Evolutionary conservation across 192 early-diverging fungal species (phyloP), one percentile per base, ranked within the genome.

Genomic region (Rhizophagus sp.): DNA sequence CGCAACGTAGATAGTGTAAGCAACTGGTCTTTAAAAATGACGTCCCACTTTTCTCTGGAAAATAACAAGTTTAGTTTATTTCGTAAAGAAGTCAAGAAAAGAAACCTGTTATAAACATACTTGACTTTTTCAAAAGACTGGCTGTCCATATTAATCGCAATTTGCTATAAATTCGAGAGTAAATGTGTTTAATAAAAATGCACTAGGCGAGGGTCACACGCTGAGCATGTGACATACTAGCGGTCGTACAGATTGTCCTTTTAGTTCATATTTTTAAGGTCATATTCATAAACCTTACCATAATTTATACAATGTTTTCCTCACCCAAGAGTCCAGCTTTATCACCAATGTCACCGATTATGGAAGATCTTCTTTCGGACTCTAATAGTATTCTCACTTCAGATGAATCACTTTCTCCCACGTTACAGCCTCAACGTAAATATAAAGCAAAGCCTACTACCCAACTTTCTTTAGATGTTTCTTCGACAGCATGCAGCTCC

Each of bases 1-100:
- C 83, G 80, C 34, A 90, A 83, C 11, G 84, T 85, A 15, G 79
- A 81, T 30, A 83, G 41, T 33, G 85, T 82, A 30, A 89, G 78
- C 50, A 84, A 86, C 0, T 87, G 84, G 49, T 87, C 87, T 61
- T 85, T 86, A 76, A 90, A 90, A 36, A 87, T 84, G 66, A 83
- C 81, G 52, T 87, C 80, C 89, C 89, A 90, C 47, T 83, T 86
- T 41, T 25, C 68, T 22, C 85, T 86, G 61, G 25, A 64, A 76
- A 30, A 27, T 64, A 63, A 50, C 34, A 13, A 39, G 6, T 19
- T 25, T 24, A 66, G 64, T 9, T 66, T 41, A 3, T 30, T 27
- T 9, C 1, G 1, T 71, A 17, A 22, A 44, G 34, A 50, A 73
- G 17, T 3, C 12, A 50, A n/a, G 13, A 73, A 15, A 73, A 50